These are phyloP conservation scores for Sesbania bispinosa DNA, from an alignment of 306 rosid genomes.

Conservation along the genomic window DNA sequence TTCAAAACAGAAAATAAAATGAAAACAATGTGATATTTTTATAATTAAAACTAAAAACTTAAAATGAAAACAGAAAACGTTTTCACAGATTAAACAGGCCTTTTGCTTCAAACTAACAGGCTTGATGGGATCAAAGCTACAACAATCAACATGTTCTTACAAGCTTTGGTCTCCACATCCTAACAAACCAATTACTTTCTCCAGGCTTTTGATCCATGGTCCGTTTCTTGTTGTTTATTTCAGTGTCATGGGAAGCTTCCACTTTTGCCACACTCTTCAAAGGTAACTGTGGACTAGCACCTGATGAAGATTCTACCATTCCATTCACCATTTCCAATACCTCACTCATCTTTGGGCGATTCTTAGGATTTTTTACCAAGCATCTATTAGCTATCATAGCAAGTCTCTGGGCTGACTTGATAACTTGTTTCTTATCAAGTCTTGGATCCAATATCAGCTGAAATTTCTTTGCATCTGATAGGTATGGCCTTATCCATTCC, in stretches of 20 bases:
- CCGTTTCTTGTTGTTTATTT: slow-evolving; percentile 42
- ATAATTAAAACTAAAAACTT: no score
- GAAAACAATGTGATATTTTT: no score
- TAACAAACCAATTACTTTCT: slow-evolving; percentile 60
- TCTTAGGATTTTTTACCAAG: slow-evolving; percentile 71
- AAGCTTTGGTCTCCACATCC: slow-evolving; percentile 57
- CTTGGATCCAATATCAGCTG: slow-evolving; percentile 78
- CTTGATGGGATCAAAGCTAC: slow-evolving; percentile 9
- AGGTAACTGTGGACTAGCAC: slow-evolving; percentile 43
- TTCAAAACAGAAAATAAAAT: no score
- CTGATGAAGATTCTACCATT: slow-evolving; percentile 40
- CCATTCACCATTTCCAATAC: slow-evolving; percentile 76
- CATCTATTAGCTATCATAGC: slow-evolving; percentile 75
- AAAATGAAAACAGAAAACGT: no score
- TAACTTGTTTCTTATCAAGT: slow-evolving; percentile 65
- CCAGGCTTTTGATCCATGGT: slow-evolving; percentile 42
- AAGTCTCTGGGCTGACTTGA: slow-evolving; percentile 71
- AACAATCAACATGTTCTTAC: slow-evolving; percentile 50
- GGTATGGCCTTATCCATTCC: slow-evolving; percentile 88
- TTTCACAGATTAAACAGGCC: no score
- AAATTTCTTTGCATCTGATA: slow-evolving; percentile 73
- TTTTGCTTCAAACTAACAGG: slow-evolving; percentile 13
- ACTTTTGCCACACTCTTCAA: slow-evolving; percentile 31
- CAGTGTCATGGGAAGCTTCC: slow-evolving; percentile 32
- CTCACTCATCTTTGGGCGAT: slow-evolving; percentile 95